A percentile compares a stretch with the other conserved stretches of the same genome.
Conservation (phyloP, 257 asterid genomes). For the Anisodus acutangulus region DNA sequence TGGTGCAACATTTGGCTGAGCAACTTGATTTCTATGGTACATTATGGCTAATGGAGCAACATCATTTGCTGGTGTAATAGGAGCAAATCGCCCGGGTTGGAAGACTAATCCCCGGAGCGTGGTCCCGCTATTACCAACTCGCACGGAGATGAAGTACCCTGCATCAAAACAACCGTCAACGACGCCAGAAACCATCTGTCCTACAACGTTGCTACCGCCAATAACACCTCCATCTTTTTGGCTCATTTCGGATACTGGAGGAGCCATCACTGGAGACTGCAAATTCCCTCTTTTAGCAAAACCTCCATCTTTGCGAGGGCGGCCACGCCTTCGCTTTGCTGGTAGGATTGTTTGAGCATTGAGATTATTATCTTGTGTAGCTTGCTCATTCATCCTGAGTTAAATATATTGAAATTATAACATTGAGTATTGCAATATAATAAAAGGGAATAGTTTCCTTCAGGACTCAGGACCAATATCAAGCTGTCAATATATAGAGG, state of each 20-base stretch:
- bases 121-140: slow-evolving; percentile 52
- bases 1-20: slow-evolving; percentile 33
- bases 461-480: not conserved
- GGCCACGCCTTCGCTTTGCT: slow-evolving; percentile 78
- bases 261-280: slow-evolving; percentile 33
- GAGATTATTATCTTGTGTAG: slow-evolving; percentile 24
- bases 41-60: slow-evolving; percentile 70
- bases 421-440: not conserved
- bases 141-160: slow-evolving; percentile 67
- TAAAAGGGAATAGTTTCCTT: not conserved
- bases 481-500: not conserved
- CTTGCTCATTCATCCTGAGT: slow-evolving; percentile 50
- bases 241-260: slow-evolving; percentile 34
- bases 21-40: slow-evolving; percentile 52
- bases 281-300: slow-evolving; percentile 42
- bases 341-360: slow-evolving; percentile 47
- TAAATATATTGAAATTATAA: not conserved
- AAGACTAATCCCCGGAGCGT: slow-evolving; percentile 73
- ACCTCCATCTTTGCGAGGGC: slow-evolving; percentile 74
- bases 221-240: slow-evolving; percentile 40
- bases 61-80: slow-evolving; percentile 65
- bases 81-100: slow-evolving; percentile 55
- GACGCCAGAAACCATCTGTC: slow-evolving; percentile 64
- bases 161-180: slow-evolving; percentile 83
- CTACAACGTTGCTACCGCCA: slow-evolving; percentile 30